Evolutionary conservation across 2,329 filamentous ascomycete species (phyloP).

Genomic region (Colletotrichum brevisporum): DNA sequence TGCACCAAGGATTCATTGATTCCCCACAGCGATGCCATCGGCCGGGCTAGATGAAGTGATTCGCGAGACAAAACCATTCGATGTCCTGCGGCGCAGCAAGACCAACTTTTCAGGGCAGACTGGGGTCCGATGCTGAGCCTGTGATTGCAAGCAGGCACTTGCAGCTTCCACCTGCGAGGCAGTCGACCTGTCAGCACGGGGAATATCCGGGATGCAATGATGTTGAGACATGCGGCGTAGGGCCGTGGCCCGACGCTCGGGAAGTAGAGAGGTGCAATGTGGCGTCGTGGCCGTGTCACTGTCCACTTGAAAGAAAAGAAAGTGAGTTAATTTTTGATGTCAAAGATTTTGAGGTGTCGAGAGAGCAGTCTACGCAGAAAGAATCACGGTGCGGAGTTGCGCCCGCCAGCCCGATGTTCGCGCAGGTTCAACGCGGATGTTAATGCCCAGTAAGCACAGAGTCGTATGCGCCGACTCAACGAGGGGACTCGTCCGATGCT

Average conservation of each 20-base stretch:
- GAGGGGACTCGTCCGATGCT: not conserved
- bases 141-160: slow-evolving; percentile 2
- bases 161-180: slow-evolving; percentile 11
- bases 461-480: not conserved
- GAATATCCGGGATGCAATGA: not conserved
- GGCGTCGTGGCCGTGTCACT: not conserved
- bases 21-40: slow-evolving; percentile 13
- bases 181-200: not conserved
- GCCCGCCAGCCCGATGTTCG: not conserved
- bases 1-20: slow-evolving; percentile 13
- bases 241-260: not conserved
- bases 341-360: no score
- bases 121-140: not conserved
- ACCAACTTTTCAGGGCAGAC: not conserved
- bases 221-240: slow-evolving; percentile 7
- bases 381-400: no score
- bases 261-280: not conserved
- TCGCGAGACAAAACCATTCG: slow-evolving; percentile 6
- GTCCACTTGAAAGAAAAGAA: not conserved
- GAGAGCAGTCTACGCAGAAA: no score
- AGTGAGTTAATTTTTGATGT: no score
- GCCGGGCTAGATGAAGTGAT: slow-evolving; percentile 29
- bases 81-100: slow-evolving; percentile 11
- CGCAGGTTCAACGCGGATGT: not conserved
- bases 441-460: not conserved